phyloP scores from a whole-genome alignment of 2,329 filamentous ascomycete species.

The Hymenoscyphus salicellus region DNA sequence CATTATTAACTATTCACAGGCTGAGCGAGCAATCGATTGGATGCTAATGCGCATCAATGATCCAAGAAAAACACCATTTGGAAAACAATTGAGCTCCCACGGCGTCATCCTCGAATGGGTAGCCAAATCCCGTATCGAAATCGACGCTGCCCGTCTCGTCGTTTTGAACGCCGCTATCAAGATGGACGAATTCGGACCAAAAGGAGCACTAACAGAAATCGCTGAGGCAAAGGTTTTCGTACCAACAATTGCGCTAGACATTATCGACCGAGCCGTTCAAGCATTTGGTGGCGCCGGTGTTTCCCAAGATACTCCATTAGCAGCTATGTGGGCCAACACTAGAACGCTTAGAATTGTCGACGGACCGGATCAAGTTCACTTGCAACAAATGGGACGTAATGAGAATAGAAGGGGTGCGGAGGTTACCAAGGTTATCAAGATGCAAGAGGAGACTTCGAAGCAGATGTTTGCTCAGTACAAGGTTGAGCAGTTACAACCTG shows the following conservation, averaged over 20 bases:
- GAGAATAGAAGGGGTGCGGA: conserved; percentile 69
- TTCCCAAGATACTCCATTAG: conserved; percentile 89
- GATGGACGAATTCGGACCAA: conserved; percentile 87
- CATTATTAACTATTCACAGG: conserved; percentile 42
- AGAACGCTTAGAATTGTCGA: conserved; percentile 84
- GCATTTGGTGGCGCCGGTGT: conserved; percentile 88
- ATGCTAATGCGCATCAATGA: conserved; percentile 95
- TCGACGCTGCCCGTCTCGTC: conserved; percentile 83
- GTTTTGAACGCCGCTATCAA: conserved; percentile 93
- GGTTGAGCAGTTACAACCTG: conserved; percentile 37
- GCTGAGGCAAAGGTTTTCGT: conserved; percentile 93
- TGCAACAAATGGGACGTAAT: conserved; percentile 75
- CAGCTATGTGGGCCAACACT: conserved; percentile 75
- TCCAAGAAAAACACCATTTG: conserved; percentile 84
- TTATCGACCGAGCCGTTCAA: conserved; percentile 94
- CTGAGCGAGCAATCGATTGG: conserved; percentile 90
- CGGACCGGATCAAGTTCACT: conserved; percentile 93
- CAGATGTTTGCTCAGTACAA: conserved; percentile 62
- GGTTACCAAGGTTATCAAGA: conserved; percentile 58
- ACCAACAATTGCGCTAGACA: conserved; percentile 73
- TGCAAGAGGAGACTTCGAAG: conserved; percentile 63
- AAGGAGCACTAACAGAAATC: conserved; percentile 87
- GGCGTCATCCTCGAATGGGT: conserved; percentile 95
- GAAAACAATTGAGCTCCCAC: conserved; percentile 80
- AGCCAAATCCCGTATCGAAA: conserved; percentile 86